Percentiles rank a stretch among this genome's conserved stretches.
Conservation (phyloP, 805 yeast species). For the Allodekkera sacchari region DNA sequence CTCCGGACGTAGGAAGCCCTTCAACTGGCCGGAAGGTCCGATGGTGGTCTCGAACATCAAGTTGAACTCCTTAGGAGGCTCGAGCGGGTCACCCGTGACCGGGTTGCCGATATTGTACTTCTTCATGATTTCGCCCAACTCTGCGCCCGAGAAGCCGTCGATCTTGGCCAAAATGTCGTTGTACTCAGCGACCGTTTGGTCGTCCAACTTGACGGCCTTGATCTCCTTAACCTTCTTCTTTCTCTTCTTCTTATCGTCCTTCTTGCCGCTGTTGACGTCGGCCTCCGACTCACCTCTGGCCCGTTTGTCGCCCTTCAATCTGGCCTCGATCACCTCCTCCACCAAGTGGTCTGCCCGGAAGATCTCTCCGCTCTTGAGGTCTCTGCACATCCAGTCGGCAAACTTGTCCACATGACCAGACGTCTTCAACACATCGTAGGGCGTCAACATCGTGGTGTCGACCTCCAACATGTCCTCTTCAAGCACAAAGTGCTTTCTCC, state of each 20-base stretch:
- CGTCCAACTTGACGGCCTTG: conserved; percentile 80
- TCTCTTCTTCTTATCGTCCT: conserved; percentile 76
- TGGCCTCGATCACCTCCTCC: conserved; percentile 93
- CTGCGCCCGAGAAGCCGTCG: conserved; percentile 90
- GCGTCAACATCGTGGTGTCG: conserved; percentile 96
- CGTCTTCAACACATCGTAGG: conserved; percentile 94
- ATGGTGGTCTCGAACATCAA: conserved; percentile 98
- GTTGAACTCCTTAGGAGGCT: conserved; percentile 91
- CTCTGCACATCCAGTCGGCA: conserved; percentile 99
- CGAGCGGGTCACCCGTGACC: conserved; percentile 75
- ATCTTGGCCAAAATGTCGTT: conserved; percentile 85
- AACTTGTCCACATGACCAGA: conserved; percentile 99
- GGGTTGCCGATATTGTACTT: conserved; percentile 87
- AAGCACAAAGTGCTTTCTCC: conserved; percentile 96
- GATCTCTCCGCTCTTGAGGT: conserved; percentile 91
- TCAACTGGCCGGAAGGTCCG: conserved; percentile 95
- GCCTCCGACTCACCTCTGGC: conserved; percentile 88
- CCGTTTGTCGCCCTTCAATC: conserved; percentile 94
- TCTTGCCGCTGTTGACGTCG: conserved; percentile 64
- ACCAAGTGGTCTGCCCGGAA: conserved; percentile 98
- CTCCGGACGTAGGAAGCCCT: conserved; percentile 96
- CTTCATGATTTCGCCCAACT: conserved; percentile 81
- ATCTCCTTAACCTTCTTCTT: conserved; percentile 96
- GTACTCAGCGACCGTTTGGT: conserved; percentile 68
- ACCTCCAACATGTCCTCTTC: conserved; percentile 99